A percentile compares a stretch with the other conserved stretches of the same genome.
Evolutionary conservation across 345 rosid genomes (phyloP).

Genomic region (Arabis alpina): DNA sequence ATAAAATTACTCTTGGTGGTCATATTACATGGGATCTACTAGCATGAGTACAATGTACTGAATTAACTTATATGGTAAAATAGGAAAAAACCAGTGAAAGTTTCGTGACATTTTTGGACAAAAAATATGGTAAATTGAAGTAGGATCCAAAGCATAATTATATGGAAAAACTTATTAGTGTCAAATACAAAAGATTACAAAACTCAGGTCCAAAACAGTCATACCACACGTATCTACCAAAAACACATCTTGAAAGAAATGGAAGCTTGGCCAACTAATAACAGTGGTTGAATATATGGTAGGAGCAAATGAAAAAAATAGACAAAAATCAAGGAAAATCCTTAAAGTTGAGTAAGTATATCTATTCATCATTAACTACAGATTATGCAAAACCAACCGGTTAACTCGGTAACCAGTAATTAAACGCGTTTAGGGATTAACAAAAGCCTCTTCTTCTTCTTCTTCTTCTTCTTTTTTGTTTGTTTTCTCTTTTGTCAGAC

Average conservation of each 20-base stretch:
- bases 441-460: background rate
- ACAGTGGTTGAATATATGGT: slow-evolving; percentile 12
- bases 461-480: background rate
- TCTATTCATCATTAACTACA: slow-evolving; percentile 20
- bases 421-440: slow-evolving; percentile 22
- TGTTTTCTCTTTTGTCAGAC: slow-evolving; percentile 3
- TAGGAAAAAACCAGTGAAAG: no score
- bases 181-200: background rate
- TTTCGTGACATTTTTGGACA: no score
- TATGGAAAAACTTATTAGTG: background rate
- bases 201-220: background rate
- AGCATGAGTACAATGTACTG: no score
- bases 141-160: background rate
- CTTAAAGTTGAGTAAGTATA: slow-evolving; percentile 10
- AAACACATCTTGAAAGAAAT: background rate
- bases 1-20: no score
- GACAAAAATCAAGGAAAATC: slow-evolving; percentile 23
- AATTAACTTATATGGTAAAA: no score
- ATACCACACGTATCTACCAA: background rate
- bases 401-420: slow-evolving; percentile 21
- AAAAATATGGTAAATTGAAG: background rate
- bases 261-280: slow-evolving; percentile 12
- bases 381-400: background rate
- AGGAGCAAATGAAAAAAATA: background rate
- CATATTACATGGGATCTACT: no score